phyloP scores from a whole-genome alignment of 1,284 basidiomycete species.

The Cryptococcus neoformans region DNA sequence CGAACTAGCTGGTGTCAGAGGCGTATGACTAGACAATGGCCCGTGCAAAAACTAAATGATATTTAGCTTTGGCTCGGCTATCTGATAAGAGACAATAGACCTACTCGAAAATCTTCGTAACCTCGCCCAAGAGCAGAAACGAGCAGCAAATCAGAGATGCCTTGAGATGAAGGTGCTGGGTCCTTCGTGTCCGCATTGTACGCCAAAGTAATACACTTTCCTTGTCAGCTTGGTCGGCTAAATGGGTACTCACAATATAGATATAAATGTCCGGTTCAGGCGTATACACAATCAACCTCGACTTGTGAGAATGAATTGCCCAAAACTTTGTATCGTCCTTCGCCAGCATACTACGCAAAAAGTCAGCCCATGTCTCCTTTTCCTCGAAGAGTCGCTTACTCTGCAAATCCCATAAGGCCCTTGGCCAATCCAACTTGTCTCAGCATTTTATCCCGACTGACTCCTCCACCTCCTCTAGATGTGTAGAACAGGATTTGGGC shows the following conservation, averaged over 20 bases:
- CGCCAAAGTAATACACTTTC: conserved; percentile 25
- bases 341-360: conserved; percentile 25
- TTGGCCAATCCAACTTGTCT: conserved; percentile 43
- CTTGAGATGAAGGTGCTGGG: conserved; percentile 17
- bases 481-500: conserved; percentile 47
- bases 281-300: conserved; percentile 32
- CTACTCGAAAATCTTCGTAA: conserved; percentile 41
- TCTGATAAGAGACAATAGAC: conserved; percentile 6
- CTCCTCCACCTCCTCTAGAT: conserved; percentile 27
- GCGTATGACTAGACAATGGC: conserved; percentile 17
- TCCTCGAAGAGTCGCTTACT: conserved; percentile 18
- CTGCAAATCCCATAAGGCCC: conserved; percentile 43
- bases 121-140: conserved; percentile 30
- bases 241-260: conserved; percentile 25
- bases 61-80: background rate
- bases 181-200: conserved; percentile 14
- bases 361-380: background rate
- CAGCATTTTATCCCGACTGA: conserved; percentile 43
- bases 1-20: conserved; percentile 15
- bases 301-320: conserved; percentile 30
- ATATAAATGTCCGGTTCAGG: conserved; percentile 40
- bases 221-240: background rate
- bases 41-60: conserved; percentile 32
- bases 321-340: conserved; percentile 18
- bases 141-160: conserved; percentile 32